These are phyloP conservation scores for Alternaria gansuensis DNA, from an alignment of 2,329 filamentous ascomycete species.

Conservation along the genomic window DNA sequence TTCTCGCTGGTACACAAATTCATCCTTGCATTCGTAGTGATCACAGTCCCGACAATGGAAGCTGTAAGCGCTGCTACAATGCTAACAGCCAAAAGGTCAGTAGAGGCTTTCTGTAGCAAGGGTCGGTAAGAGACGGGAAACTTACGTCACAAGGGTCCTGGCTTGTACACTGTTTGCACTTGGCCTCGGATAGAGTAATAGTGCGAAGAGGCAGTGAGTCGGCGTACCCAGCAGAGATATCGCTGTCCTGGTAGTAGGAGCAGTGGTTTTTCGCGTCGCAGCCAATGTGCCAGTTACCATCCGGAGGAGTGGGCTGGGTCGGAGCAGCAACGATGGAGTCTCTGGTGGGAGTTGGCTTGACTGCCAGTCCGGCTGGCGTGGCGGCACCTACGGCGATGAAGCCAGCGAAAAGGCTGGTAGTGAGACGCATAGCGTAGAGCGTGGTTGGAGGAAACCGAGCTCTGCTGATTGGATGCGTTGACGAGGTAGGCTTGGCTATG, in stretches of 20 bases:
- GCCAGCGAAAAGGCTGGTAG: slow-evolving; percentile 19
- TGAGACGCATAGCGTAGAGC: slow-evolving; percentile 19
- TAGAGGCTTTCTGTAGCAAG: not conserved
- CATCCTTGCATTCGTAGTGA: slow-evolving; percentile 4
- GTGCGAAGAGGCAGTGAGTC: not conserved
- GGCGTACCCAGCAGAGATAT: not conserved
- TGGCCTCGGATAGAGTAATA: not conserved
- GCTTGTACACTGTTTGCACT: not conserved
- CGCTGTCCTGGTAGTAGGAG: slow-evolving; percentile 11
- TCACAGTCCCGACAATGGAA: not conserved
- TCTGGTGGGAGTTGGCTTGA: slow-evolving; percentile 3
- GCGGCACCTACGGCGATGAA: slow-evolving; percentile 21
- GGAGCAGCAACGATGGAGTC: not conserved
- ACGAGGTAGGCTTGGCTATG: slow-evolving; percentile 16
- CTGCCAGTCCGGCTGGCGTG: slow-evolving; percentile 8
- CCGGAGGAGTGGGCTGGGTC: not conserved
- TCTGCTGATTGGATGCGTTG: not conserved
- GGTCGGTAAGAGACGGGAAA: not conserved
- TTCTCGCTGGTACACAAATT: not conserved
- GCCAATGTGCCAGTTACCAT: slow-evolving; percentile 20
- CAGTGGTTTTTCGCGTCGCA: slow-evolving; percentile 19
- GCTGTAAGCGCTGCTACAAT: not conserved
- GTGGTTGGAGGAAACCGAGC: not conserved
- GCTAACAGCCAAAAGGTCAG: not conserved
- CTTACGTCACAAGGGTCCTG: not conserved